Evolutionary conservation across 129 eudicot genomes (phyloP).

Genomic region (Ambrosia trifida): DNA sequence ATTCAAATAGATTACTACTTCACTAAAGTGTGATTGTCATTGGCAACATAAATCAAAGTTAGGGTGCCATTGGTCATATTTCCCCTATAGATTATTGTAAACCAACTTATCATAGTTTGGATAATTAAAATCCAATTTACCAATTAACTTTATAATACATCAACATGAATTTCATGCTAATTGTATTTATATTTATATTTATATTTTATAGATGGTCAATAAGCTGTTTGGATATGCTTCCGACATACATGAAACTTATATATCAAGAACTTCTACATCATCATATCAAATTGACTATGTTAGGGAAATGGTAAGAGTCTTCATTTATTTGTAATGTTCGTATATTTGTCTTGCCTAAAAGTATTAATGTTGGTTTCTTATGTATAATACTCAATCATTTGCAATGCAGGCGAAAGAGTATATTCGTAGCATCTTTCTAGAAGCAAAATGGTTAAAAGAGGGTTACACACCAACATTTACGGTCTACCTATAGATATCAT

Average conservation of each 20-base stretch:
- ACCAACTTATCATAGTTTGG: too few relatives aligned
- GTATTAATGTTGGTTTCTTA: neutral
- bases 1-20: too few relatives aligned
- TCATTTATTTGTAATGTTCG: too few relatives aligned
- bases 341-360: neutral
- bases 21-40: neutral
- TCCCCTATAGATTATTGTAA: too few relatives aligned
- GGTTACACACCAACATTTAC: too few relatives aligned
- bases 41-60: neutral
- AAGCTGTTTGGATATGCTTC: constrained; percentile 13
- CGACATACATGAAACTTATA: constrained; percentile 7
- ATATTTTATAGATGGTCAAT: constrained; percentile 39
- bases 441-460: too few relatives aligned
- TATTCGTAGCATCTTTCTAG: too few relatives aligned
- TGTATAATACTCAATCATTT: neutral
- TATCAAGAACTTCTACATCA: constrained; percentile 35
- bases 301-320: constrained; percentile 21
- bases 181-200: too few relatives aligned
- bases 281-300: constrained; percentile 24
- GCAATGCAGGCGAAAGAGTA: constrained; percentile 23
- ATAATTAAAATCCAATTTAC: too few relatives aligned
- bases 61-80: neutral
- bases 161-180: neutral
- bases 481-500: too few relatives aligned
- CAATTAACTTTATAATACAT: too few relatives aligned